Base-by-base conservation (phyloP, 1,284 basidiomycete species). In the Ceratobasidium sp. region DNA sequence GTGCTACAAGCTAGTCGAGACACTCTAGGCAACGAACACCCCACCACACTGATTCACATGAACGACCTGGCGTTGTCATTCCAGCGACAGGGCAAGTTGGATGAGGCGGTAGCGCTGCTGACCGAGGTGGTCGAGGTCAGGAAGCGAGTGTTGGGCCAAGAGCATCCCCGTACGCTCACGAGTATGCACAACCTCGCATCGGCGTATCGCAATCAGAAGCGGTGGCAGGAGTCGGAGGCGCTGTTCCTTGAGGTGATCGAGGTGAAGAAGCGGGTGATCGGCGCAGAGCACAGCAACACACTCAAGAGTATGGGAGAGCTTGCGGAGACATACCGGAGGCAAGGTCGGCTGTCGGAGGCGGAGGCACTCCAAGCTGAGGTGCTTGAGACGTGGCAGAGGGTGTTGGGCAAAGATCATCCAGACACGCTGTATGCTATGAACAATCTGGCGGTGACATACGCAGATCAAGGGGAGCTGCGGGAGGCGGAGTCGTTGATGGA, bases 131-230 rank as follows among this genome's bases (percentile, higher is more conserved):
- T 56, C 29, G 22, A 29, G 15, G 15, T 31, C 22, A 24, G 54
- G 5, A 24, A 31, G 54, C 54, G 29, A 31, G 54, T 31, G 29
- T 24, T 56, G 6, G 54, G 54, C 19, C 22, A 56, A 7, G 54
- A 56, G 15, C 54, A 56, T 56, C 54, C 54, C 54, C 22, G 7
- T 27, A 56, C 54, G n/a, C 27, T 56, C 15, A 17, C 29, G n/a
- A 31, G 22, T 17, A 56, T 56, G 54, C 15, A 15, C 54, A 56
- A 56, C 27, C 54, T 56, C 19, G 54, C 54, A 27, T 7, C 8
- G 2, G 29, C n/a, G 22, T 56, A 56, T 29, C 27, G 29, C 7
- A 24, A 56, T 17, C 54, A 56, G 29, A 29, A 29, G 15, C 54
- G 54, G 15, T 56, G 15, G n/a, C n/a, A 22, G 29, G 54, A 56